Percentiles rank a stretch among this genome's conserved stretches.
These are phyloP conservation scores for Aspergillus carbonarius DNA, from an alignment of 2,329 filamentous ascomycete species.

Conservation along the genomic window DNA sequence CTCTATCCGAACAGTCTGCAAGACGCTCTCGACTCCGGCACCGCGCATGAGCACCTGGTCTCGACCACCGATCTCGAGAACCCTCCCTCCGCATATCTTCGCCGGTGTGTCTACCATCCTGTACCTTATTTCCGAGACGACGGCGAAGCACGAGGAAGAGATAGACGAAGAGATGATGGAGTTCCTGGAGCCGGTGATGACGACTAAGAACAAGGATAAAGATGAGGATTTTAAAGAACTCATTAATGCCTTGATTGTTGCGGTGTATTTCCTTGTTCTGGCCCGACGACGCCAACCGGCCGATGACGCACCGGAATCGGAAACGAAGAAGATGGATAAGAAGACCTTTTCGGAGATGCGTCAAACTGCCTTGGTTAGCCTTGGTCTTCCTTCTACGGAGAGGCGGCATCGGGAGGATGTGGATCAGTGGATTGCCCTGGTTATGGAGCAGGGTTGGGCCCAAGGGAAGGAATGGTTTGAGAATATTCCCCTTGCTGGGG, in stretches of 20 bases:
- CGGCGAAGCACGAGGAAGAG: slow-evolving; percentile 50
- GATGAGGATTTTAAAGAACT: slow-evolving; percentile 46
- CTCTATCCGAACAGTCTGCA: slow-evolving; percentile 65
- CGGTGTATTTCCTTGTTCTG: slow-evolving; percentile 46
- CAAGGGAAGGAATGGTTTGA: slow-evolving; percentile 67
- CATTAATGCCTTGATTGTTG: slow-evolving; percentile 41
- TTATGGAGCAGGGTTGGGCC: slow-evolving; percentile 51
- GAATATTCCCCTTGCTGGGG: slow-evolving; percentile 49
- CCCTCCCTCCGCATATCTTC: slow-evolving; percentile 69
- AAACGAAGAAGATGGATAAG: slow-evolving; percentile 38
- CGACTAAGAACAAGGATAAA: slow-evolving; percentile 46
- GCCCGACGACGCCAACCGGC: slow-evolving; percentile 50
- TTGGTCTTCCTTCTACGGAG: slow-evolving; percentile 43
- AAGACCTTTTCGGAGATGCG: slow-evolving; percentile 44
- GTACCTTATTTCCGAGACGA: slow-evolving; percentile 44
- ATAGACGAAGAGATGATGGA: slow-evolving; percentile 40
- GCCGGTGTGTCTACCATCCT: slow-evolving; percentile 66
- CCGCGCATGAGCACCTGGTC: slow-evolving; percentile 37
- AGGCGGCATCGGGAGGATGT: slow-evolving; percentile 52
- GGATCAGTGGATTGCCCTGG: slow-evolving; percentile 60
- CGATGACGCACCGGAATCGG: slow-evolving; percentile 9
- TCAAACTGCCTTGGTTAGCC: slow-evolving; percentile 36
- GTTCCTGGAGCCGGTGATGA: slow-evolving; percentile 40
- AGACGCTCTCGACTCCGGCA: slow-evolving; percentile 57
- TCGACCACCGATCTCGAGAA: slow-evolving; percentile 40